phyloP scores from a whole-genome alignment of 2,329 filamentous ascomycete species.

The Didymella glomerata region DNA sequence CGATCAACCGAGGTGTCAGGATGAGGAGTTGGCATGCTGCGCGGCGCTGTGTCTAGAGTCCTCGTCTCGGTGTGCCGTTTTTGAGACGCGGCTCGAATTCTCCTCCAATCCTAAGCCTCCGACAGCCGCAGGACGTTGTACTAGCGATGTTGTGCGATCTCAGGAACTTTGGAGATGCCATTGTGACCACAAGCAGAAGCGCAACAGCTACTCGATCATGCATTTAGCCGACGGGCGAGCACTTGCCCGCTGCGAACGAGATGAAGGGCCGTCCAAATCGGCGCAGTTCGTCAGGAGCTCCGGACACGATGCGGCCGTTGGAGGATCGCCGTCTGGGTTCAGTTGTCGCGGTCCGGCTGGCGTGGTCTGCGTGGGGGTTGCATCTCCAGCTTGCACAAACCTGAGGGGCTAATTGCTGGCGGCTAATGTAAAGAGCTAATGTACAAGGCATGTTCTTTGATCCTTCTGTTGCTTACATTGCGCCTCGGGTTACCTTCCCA shows the following conservation, averaged over 20 bases:
- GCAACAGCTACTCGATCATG: background rate
- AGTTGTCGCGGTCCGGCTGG: constrained; percentile 15
- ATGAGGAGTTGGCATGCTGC: constrained; percentile 21
- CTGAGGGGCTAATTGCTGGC: constrained; percentile 9
- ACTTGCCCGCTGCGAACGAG: constrained; percentile 9
- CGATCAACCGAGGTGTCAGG: constrained; percentile 28
- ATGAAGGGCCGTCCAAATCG: background rate
- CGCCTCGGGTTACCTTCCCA: constrained; percentile 19
- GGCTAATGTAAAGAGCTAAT: constrained; percentile 6
- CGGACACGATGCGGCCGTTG: constrained; percentile 11
- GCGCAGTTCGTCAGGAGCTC: constrained; percentile 4
- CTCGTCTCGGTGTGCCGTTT: constrained; percentile 16
- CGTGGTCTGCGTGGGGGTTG: constrained; percentile 19
- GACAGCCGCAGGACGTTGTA: constrained; percentile 3
- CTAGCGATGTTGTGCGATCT: constrained; percentile 15
- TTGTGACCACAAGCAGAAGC: background rate
- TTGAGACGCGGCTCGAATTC: constrained; percentile 5
- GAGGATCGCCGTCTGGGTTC: constrained; percentile 18
- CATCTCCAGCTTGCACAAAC: constrained; percentile 16
- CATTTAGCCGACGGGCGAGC: constrained; percentile 10
- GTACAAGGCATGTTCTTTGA: constrained; percentile 4
- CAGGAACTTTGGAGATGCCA: background rate
- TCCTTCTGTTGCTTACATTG: background rate
- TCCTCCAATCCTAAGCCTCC: constrained; percentile 21
- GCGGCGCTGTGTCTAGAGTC: constrained; percentile 7